Percentiles rank a stretch among this genome's conserved stretches.
Evolutionary conservation across 805 yeast species (phyloP).

Genomic region (Kuraishia capsulata): DNA sequence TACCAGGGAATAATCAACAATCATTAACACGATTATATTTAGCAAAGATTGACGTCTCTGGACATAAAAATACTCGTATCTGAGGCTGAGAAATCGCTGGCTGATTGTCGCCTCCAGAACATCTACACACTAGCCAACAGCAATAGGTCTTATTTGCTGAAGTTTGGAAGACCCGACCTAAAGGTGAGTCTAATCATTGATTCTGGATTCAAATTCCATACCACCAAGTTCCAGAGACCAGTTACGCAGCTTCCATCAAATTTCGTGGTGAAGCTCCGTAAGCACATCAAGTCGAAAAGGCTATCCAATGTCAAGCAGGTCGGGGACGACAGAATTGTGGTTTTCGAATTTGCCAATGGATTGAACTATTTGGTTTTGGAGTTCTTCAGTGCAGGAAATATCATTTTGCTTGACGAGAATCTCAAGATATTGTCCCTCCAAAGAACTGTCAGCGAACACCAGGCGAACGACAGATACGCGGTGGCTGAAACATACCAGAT

Average conservation of each 20-base stretch:
- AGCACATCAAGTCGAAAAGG: slow-evolving; percentile 75
- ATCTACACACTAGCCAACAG: slow-evolving; percentile 74
- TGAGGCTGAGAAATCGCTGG: slow-evolving; percentile 52
- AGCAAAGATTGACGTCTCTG: slow-evolving; percentile 83
- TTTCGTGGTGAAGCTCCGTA: slow-evolving; percentile 78
- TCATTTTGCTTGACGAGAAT: slow-evolving; percentile 64
- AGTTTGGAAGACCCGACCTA: slow-evolving; percentile 77
- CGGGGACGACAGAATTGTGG: slow-evolving; percentile 74
- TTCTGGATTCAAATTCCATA: slow-evolving; percentile 75
- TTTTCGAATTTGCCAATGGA: slow-evolving; percentile 80
- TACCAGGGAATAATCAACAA: too few species aligned
- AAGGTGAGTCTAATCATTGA: slow-evolving; percentile 71
- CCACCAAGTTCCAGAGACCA: slow-evolving; percentile 74
- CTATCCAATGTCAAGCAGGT: slow-evolving; percentile 66
- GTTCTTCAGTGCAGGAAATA: slow-evolving; percentile 92
- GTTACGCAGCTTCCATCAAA: slow-evolving; percentile 76
- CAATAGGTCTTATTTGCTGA: slow-evolving; percentile 63
- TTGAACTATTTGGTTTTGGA: slow-evolving; percentile 70
- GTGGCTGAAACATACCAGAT: slow-evolving; percentile 65
- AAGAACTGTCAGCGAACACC: slow-evolving; percentile 70
- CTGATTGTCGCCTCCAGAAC: slow-evolving; percentile 69
- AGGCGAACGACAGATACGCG: slow-evolving; percentile 52
- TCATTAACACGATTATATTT: too few species aligned
- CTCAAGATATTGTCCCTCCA: slow-evolving; percentile 63
- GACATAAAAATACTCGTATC: slow-evolving; percentile 65